Conservation (phyloP, 1,284 basidiomycete genomes). For the Ustilago vetiveriae region DNA sequence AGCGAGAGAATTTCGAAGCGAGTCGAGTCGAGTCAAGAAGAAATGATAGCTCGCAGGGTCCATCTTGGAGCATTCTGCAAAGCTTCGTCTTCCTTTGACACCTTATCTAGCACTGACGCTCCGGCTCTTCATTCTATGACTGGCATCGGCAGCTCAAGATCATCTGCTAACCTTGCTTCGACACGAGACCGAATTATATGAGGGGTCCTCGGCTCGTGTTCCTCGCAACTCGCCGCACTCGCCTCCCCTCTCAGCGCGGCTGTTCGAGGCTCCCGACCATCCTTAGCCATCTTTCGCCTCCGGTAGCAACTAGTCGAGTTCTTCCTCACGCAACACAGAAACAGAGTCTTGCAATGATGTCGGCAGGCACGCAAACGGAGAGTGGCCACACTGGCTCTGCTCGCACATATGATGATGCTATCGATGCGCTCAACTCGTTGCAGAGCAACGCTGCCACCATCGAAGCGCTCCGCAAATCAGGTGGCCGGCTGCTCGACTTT, state of each 20-base stretch:
- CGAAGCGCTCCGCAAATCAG: slow-evolving; percentile 82
- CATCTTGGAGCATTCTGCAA: not conserved
- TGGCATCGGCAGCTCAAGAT: too few relatives aligned
- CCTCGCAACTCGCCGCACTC: not conserved
- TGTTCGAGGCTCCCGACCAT: not conserved
- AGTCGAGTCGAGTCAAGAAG: not conserved
- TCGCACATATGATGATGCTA: slow-evolving; percentile 74
- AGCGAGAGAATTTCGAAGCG: too few relatives aligned
- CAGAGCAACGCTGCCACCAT: slow-evolving; percentile 93
- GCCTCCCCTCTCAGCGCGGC: not conserved
- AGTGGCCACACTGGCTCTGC: slow-evolving; percentile 2
- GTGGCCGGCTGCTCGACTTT: slow-evolving; percentile 75
- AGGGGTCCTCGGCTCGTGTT: slow-evolving; percentile 1
- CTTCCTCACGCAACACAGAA: too few relatives aligned
- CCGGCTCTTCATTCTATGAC: too few relatives aligned
- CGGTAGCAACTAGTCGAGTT: too few relatives aligned
- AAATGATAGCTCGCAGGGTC: slow-evolving; percentile 1
- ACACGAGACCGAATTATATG: slow-evolving; percentile 6
- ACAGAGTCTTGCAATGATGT: slow-evolving; percentile 8
- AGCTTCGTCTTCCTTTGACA: too few relatives aligned
- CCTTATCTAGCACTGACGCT: too few relatives aligned
- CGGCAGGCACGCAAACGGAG: not conserved
- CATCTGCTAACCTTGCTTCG: not conserved
- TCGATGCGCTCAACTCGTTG: slow-evolving; percentile 86
- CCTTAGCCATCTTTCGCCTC: too few relatives aligned